Evolutionary conservation across 352 stramenopile species (phyloP).

Genomic region (Globisporangium echinulatum): DNA sequence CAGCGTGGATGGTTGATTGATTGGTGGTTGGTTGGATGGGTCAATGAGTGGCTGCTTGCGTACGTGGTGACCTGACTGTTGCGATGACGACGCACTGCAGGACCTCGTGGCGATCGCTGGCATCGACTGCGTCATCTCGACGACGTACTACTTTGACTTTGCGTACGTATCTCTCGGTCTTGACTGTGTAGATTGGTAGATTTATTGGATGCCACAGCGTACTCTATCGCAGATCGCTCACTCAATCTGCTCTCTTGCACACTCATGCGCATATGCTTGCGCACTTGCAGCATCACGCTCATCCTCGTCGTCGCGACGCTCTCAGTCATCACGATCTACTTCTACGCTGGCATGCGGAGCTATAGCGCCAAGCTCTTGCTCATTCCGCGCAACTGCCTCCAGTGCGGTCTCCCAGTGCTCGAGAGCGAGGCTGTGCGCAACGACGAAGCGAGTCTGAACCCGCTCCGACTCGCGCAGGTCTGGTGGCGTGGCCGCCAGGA

Average conservation of each 20-base stretch:
- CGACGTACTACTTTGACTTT: conserved; percentile 74
- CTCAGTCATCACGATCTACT: conserved; percentile 47
- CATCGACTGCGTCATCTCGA: conserved; percentile 68
- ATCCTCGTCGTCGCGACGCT: conserved; percentile 36
- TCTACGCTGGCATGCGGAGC: conserved; percentile 57
- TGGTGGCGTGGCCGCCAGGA: conserved; percentile 34
- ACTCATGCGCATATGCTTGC: background rate
- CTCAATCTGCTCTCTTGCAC: background rate
- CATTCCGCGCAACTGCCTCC: conserved; percentile 67
- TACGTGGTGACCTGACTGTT: background rate
- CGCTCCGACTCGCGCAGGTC: conserved; percentile 24
- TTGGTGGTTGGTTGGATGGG: too few relatives aligned
- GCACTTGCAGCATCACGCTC: conserved; percentile 37
- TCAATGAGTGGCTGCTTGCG: too few relatives aligned
- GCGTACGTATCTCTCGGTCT: conserved; percentile 25
- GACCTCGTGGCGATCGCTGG: conserved; percentile 65
- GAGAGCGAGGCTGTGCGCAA: conserved; percentile 44
- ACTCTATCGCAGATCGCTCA: background rate
- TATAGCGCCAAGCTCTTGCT: conserved; percentile 57
- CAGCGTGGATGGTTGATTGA: too few relatives aligned
- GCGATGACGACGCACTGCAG: conserved; percentile 15
- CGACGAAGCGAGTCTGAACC: conserved; percentile 54
- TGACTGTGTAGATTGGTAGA: too few relatives aligned
- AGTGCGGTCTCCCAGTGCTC: conserved; percentile 54
- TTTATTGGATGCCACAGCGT: background rate